Conservation (phyloP, 306 rosid species). For the Carpinus viminea region DNA sequence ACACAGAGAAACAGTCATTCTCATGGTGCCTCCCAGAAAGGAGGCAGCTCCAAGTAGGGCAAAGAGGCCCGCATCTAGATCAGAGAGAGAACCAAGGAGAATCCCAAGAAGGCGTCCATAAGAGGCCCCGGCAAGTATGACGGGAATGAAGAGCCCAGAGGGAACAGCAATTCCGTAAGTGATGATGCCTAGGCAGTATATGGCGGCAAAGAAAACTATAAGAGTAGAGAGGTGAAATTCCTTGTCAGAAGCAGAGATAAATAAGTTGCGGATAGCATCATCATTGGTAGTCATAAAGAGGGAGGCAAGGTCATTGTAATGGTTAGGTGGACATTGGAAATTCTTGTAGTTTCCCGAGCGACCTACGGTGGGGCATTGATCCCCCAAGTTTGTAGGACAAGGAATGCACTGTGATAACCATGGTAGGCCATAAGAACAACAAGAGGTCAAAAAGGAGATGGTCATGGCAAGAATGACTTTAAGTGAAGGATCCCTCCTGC, state of each 20-base stretch:
- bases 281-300: slow-evolving; percentile 78
- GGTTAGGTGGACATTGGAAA: slow-evolving; percentile 66
- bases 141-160: slow-evolving; percentile 88
- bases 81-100: slow-evolving; percentile 44
- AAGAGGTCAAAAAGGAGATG: slow-evolving; percentile 65
- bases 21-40: slow-evolving; percentile 90
- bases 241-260: slow-evolving; percentile 49
- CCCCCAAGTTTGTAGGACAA: slow-evolving; percentile 56
- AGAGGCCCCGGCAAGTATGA: slow-evolving; percentile 80
- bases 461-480: slow-evolving; percentile 54
- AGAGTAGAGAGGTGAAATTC: slow-evolving; percentile 66
- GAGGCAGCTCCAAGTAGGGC: slow-evolving; percentile 87
- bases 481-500: slow-evolving; percentile 60
- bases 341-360: slow-evolving; percentile 67
- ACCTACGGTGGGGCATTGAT: slow-evolving; percentile 61
- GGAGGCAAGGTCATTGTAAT: slow-evolving; percentile 89
- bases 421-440: slow-evolving; percentile 66
- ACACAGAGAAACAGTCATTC: slow-evolving; percentile 86
- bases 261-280: slow-evolving; percentile 75
- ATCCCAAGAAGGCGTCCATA: slow-evolving; percentile 79
- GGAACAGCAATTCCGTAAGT: slow-evolving; percentile 91
- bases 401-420: slow-evolving; percentile 68
- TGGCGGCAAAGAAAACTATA: slow-evolving; percentile 55
- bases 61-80: slow-evolving; percentile 61
- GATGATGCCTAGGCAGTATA: slow-evolving; percentile 63